Conservation (phyloP, 495 filamentous ascomycete genomes). For the Letharia columbiana region DNA sequence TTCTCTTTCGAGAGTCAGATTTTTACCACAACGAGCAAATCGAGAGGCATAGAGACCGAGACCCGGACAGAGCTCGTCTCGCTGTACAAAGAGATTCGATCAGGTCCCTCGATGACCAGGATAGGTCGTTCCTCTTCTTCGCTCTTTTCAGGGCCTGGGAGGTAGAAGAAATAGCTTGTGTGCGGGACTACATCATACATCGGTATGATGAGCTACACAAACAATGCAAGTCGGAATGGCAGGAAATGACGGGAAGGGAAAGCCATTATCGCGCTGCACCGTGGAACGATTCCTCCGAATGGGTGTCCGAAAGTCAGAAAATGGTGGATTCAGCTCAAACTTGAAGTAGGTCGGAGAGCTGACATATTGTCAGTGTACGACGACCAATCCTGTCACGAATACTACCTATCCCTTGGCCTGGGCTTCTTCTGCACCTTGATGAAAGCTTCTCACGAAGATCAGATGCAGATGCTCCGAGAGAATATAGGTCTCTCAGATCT, state of each 20-base stretch:
- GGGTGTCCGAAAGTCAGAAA: background rate
- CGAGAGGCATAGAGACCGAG: background rate
- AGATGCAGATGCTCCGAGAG: background rate
- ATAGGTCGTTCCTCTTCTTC: background rate
- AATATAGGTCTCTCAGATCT: background rate
- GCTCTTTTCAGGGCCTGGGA: background rate
- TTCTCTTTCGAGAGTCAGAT: background rate
- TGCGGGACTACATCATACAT: slow-evolving; percentile 4
- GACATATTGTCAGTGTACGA: background rate
- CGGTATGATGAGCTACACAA: background rate
- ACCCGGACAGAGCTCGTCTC: background rate
- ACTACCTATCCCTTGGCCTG: background rate
- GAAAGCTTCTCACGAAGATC: background rate
- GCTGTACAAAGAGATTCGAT: background rate
- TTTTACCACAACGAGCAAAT: background rate
- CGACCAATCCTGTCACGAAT: background rate
- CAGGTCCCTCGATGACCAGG: background rate
- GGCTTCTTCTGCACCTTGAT: background rate
- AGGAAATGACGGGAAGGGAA: background rate
- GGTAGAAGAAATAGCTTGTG: slow-evolving; percentile 1
- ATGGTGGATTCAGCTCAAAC: background rate
- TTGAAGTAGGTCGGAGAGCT: background rate
- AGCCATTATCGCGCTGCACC: background rate
- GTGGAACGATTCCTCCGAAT: background rate
- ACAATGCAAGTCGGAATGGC: background rate